A percentile compares a stretch with the other conserved stretches of the same genome.
phyloP scores from a whole-genome alignment of 768 basidiomycete species.

The Podaxis carcinomalis region DNA sequence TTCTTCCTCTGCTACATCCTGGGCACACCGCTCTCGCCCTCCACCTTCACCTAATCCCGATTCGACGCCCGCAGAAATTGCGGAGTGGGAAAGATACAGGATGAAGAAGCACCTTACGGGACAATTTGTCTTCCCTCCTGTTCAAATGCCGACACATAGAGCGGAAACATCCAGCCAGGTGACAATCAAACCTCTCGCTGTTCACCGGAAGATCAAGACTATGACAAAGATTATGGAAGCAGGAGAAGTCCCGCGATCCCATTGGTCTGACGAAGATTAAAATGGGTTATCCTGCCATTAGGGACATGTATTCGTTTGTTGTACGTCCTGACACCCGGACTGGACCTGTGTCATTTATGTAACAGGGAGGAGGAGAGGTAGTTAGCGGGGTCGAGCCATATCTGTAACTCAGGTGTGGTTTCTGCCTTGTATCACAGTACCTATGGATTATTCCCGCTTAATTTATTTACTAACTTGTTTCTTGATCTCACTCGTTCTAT shows the following conservation, averaged over 20 bases:
- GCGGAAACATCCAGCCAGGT: background rate
- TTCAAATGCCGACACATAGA: slow-evolving; percentile 17
- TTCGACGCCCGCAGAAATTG: slow-evolving; percentile 28
- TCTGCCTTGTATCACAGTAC: background rate
- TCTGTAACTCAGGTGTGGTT: background rate
- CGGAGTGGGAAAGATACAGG: slow-evolving; percentile 33
- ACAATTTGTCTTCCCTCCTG: slow-evolving; percentile 40
- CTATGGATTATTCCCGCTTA: background rate
- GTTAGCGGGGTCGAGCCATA: background rate
- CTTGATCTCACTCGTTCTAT: background rate
- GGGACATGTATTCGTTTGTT: background rate
- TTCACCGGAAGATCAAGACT: slow-evolving; percentile 27
- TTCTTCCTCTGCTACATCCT: background rate
- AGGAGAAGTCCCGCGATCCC: slow-evolving; percentile 22
- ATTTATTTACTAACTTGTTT: background rate
- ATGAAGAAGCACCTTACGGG: slow-evolving; percentile 33
- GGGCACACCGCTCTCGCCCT: slow-evolving; percentile 18
- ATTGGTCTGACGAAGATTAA: slow-evolving; percentile 24
- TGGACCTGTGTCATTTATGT: background rate
- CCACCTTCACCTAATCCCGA: slow-evolving; percentile 24
- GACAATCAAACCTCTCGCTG: slow-evolving; percentile 11
- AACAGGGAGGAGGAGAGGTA: background rate
- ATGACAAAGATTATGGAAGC: slow-evolving; percentile 30
- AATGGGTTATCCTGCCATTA: background rate
- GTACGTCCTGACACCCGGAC: background rate